Evolutionary conservation across 768 basidiomycete species (phyloP), one percentile per base, ranked within the genome.

Genomic region (Tulasnella sp.): DNA sequence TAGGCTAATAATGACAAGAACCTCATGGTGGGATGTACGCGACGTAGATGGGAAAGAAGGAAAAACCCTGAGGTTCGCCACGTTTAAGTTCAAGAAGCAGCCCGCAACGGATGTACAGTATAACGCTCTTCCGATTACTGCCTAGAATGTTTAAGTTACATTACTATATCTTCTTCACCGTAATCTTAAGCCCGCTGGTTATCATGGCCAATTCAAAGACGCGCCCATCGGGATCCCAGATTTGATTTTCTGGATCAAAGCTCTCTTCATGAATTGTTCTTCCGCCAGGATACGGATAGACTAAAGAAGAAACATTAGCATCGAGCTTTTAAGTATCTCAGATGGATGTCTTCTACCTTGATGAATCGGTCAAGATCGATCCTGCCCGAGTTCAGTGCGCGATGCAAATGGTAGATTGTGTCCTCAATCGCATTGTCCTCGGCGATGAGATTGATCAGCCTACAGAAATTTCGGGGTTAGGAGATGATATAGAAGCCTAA

Each of bases 401-500:
- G 80, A 64, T 93, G 91, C 49, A 99, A 79, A 70, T 98, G 92
- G 73, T 97, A 99, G 61, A 96, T 87, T 48, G 94, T 94, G 70
- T 98, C 96, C 72, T 97, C 94, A 68, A 98, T 92, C 1, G 94
- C 92, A 66, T 92, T 92, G 71, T 98, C 96, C 70, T 99, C 96
- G n/a, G 96, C 93, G n/a, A 97, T 85, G 27, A 98, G 78, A 68
- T 97, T 89, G 65, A 97, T 84, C 22, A 99, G 75, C 72, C 94
- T 98, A 68, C 1, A 31, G 4, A 25, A 43, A 21, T 17, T 8
- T 1, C 41, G 31, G 19, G 11, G 22, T 30, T 52, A 50, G 30
- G 46, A 59, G 45, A 29, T 49, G 38, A 44, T 22, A n/a, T 11
- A n/a, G 11, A 4, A 17, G 59, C 19, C 43, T 24, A 22, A 50